These are phyloP conservation scores for Mycena sanguinolenta DNA, from an alignment of 768 basidiomycete species.

Conservation along the genomic window DNA sequence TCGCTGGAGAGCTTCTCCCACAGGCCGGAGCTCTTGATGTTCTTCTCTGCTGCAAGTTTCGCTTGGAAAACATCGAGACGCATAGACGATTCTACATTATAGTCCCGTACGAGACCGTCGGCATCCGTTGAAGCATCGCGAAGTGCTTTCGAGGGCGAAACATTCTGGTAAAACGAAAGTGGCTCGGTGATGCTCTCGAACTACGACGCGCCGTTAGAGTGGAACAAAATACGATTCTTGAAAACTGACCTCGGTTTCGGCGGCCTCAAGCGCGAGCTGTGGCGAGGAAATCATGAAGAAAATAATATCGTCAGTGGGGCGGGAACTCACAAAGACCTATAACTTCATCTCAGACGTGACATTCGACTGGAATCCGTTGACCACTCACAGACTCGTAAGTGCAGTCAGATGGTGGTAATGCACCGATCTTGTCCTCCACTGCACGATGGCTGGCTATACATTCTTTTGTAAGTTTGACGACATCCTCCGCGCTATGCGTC, in stretches of 20 bases:
- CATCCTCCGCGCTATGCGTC: conserved; percentile 75
- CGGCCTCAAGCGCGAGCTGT: conserved; percentile 71
- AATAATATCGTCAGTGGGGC: background rate
- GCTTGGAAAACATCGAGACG: conserved; percentile 84
- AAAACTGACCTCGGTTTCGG: conserved; percentile 58
- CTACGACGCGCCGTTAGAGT: background rate
- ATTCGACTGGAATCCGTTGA: background rate
- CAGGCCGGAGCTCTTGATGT: conserved; percentile 71
- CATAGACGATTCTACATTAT: conserved; percentile 83
- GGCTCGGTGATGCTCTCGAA: conserved; percentile 68
- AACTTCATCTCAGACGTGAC: conserved; percentile 4
- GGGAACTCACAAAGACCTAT: conserved; percentile 80
- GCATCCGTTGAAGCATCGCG: conserved; percentile 85
- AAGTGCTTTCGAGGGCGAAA: conserved; percentile 79
- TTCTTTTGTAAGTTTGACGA: conserved; percentile 68
- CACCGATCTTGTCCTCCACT: conserved; percentile 70
- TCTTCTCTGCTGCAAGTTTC: conserved; percentile 77
- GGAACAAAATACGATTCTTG: background rate
- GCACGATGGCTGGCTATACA: conserved; percentile 69
- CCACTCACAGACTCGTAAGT: conserved; percentile 75
- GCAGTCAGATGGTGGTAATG: conserved; percentile 67
- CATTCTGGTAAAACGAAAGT: conserved; percentile 85
- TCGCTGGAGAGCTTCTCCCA: conserved; percentile 76
- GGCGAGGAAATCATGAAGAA: conserved; percentile 18
- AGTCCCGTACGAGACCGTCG: conserved; percentile 79